Evolutionary conservation across 495 filamentous ascomycete species (phyloP), one percentile per base, ranked within the genome.

Genomic region (Penicillium dipodomyicola): DNA sequence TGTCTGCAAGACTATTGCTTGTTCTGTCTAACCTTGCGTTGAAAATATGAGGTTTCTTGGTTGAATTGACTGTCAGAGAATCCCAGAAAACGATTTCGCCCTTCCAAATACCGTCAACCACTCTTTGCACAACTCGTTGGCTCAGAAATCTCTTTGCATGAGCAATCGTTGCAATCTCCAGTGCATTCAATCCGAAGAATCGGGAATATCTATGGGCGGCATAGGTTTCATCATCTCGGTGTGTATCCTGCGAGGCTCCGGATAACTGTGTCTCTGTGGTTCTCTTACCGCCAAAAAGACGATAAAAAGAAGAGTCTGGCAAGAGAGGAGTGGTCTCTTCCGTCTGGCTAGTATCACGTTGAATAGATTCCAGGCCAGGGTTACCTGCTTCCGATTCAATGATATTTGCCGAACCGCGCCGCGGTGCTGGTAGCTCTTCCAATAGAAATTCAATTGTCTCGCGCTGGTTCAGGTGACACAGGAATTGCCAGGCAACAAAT

Each of bases 1-100:
- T 53, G 23, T 14, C 9, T 7, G 41, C 29, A 11, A 1, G 10
- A 27, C 25, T 8, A 6, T 25, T 17, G 2, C 12, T 37, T n/a
- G 2, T 49, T 6, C 5, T 3, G 45, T 40, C 62, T 62, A 61
- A 82, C 82, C 74, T 77, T 57, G 83, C 80, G 67, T 90, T 91
- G 72, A 95, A 96, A 47, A 91, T 81, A 17, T 88, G 86, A 2
- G 92, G 87, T 60, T 88, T 87, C 67, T 96, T 97, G 30, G 72
- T 84, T 0, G 89, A 86, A 62, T 89, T 76, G 17, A 90, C 84
- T 27, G 84, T 87, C 29, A 97, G 73, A 37, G 77, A 84, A 58
- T 96, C 87, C 92, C 92, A 97, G 66, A 96, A 96, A 17, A 92
- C 85, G 56, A 97, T 96, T 54, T 92, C 84, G 20, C 92, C 93